Evolutionary conservation across 2,329 filamentous ascomycete species (phyloP), one percentile per base, ranked within the genome.

Genomic region (Fusarium verrucosum): DNA sequence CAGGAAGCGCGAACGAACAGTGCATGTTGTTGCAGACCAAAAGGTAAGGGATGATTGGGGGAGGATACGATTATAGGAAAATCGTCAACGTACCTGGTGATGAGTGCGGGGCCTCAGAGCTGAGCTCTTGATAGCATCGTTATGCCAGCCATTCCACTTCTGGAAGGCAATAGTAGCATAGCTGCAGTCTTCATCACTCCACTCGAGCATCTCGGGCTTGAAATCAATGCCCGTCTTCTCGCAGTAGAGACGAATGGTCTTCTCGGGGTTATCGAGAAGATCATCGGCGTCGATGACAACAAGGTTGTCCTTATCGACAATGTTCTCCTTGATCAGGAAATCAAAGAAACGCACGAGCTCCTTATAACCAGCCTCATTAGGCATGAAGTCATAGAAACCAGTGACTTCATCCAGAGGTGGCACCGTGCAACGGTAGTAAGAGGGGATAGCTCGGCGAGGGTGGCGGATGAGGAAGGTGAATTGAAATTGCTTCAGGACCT

Each of bases 401-500:
- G 94, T 98, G 62, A 92, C 79, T 42, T 89, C 82, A 73, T 91
- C 88, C 54, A 97, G 84, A 0, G 95, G 95, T 14, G 95, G 94
- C 50, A 97, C 86, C 45, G 92, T 96, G 85, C 94, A 98, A 70
- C 94, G 90, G 83, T 90, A 97, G 82, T 94, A 98, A 42, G 92
- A 96, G 9, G 95, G 95, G 66, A 98, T 94, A 71, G 92, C 91
- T 74, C 88, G 88, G 71, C 92, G 88, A n/a, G 95, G 95, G 76
- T 98, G 93, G 55, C 95, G 94, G 82, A 99, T 98, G 65, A 98
- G 85, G 80, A 99, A 98, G 20, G 94, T 92, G 80, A 94, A 98
- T 78, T 97, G 93, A 80, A 96, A 98, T 68, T 87, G 83, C 73
- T 87, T 85, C 56, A 98, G 82, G 58, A 92, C 80, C 26, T 87